Evolutionary conservation across 208 protist genomes (phyloP), one percentile per base, ranked within the genome.

Genomic region (Crithidia thermophila): DNA sequence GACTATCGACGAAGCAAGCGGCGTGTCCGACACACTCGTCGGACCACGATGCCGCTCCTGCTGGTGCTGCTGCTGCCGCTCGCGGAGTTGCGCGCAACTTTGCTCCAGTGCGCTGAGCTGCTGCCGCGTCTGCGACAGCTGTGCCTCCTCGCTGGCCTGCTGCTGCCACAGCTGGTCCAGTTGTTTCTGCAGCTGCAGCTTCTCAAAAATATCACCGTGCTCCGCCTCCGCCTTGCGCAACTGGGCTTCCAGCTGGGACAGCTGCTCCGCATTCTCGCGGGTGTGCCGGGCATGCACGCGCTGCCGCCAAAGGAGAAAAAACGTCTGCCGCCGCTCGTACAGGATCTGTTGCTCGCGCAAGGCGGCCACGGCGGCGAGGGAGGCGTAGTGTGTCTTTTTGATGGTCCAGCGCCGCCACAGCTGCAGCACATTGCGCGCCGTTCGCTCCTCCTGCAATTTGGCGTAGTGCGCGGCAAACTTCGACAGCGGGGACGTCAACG

Each of bases 161-260:
- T 78, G 73, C 49, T 80, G 53, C 3, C 61, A 62, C 37, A 94
- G 66, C 45, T 78, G 56, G 27, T 90, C 84, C n/a, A 95, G 56
- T 50, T 82, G 83, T 46, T 85, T 88, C 67, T 94, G 87, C 25
- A 94, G 70, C 59, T 94, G 85, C n/a, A 95, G 59, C 55, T 86
- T 88, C 30, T 95, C 90, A 56, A 95, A 94, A 16, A 93, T 81
- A 57, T 94, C 90, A 9, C 64, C 66, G 73, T 94, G 68, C 5
- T 78, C 77, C 4, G 75, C 70, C 59, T 95, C 87, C 6, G 79
- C 77, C 7, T 73, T 46, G 14, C 72, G 72, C 42, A 95, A 72
- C 18, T 79, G 39, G 23, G 40, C 20, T 42, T 88, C 81, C 1
- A 93, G 67, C 18, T 33, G 57, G 42, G 71, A 47, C 9, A 91